Conservation (phyloP, 495 filamentous ascomycete species). For the Penicillium coffeae region DNA sequence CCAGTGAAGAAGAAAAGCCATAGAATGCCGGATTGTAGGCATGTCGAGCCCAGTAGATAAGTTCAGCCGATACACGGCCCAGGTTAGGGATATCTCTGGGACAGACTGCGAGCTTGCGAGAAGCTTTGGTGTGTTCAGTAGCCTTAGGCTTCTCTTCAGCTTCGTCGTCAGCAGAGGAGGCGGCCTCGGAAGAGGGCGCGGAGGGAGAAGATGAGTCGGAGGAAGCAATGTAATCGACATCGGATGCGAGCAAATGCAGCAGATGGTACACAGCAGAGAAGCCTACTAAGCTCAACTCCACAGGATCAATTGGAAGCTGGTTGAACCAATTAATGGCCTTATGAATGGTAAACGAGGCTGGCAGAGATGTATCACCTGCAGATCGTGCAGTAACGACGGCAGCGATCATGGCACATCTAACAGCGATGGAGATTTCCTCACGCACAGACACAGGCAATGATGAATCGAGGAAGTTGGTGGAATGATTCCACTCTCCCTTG, state of each 20-base stretch:
- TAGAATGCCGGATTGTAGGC: constrained; percentile 48
- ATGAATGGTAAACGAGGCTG: constrained; percentile 37
- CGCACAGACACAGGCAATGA: constrained; percentile 49
- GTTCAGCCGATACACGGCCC: constrained; percentile 40
- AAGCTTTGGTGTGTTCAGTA: background rate
- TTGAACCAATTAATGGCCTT: constrained; percentile 45
- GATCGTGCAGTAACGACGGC: constrained; percentile 53
- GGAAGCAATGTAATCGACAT: constrained; percentile 47
- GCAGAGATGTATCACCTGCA: constrained; percentile 30
- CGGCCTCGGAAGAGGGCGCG: constrained; percentile 14
- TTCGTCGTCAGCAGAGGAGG: constrained; percentile 31
- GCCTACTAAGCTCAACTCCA: constrained; percentile 66
- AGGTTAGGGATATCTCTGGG: constrained; percentile 34
- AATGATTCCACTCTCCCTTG: constrained; percentile 24
- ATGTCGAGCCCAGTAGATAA: constrained; percentile 47
- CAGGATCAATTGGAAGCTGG: constrained; percentile 41
- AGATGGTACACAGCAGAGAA: constrained; percentile 73
- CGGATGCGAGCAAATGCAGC: constrained; percentile 53
- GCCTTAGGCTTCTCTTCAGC: constrained; percentile 24
- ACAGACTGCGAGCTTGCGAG: constrained; percentile 12
- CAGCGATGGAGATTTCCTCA: constrained; percentile 64
- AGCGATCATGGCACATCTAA: constrained; percentile 78
- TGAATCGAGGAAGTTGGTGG: constrained; percentile 43
- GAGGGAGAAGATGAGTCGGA: constrained; percentile 36
- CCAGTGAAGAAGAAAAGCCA: constrained; percentile 36